Percentiles rank a stretch among this genome's conserved stretches.
phyloP scores from a whole-genome alignment of 192 early-diverging fungal genomes.

The Paraglomus occultum region DNA sequence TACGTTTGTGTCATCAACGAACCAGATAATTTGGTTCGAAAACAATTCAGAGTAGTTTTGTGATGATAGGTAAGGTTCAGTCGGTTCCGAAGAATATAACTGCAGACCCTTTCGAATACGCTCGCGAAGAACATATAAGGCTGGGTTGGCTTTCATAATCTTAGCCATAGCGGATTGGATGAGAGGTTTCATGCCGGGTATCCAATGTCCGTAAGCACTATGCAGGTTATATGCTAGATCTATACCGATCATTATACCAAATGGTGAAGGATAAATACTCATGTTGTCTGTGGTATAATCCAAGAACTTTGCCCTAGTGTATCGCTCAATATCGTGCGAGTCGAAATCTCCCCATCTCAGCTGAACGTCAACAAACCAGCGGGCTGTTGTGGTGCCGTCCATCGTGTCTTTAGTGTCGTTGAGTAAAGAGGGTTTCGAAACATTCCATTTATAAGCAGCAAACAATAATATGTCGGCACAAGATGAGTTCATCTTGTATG shows the following conservation, averaged over 20 bases:
- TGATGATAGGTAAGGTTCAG: slow-evolving; percentile 95
- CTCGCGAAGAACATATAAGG: slow-evolving; percentile 94
- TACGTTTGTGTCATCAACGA: slow-evolving; percentile 99
- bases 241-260: slow-evolving; percentile 95
- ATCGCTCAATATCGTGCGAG: slow-evolving; percentile 98
- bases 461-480: slow-evolving; percentile 94
- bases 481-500: slow-evolving; percentile 98
- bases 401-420: slow-evolving; percentile 93
- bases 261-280: slow-evolving; percentile 99
- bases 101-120: slow-evolving; percentile 98
- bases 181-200: slow-evolving; percentile 98
- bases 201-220: slow-evolving; percentile 96
- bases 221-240: slow-evolving; percentile 96
- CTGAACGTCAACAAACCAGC: slow-evolving; percentile 99
- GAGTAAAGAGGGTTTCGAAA: slow-evolving; percentile 90
- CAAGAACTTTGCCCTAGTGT: slow-evolving; percentile 96
- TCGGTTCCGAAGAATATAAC: slow-evolving; percentile 97
- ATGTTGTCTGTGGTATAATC: slow-evolving; percentile 98
- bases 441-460: slow-evolving; percentile 98
- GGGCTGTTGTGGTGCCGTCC: slow-evolving; percentile 95
- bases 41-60: slow-evolving; percentile 97
- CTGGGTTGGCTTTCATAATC: slow-evolving; percentile 99
- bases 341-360: slow-evolving; percentile 99
- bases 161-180: slow-evolving; percentile 98
- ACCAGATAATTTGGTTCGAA: slow-evolving; percentile 99